Base-by-base conservation (phyloP, 2,329 filamentous ascomycete species). In the Alternaria sp. region DNA sequence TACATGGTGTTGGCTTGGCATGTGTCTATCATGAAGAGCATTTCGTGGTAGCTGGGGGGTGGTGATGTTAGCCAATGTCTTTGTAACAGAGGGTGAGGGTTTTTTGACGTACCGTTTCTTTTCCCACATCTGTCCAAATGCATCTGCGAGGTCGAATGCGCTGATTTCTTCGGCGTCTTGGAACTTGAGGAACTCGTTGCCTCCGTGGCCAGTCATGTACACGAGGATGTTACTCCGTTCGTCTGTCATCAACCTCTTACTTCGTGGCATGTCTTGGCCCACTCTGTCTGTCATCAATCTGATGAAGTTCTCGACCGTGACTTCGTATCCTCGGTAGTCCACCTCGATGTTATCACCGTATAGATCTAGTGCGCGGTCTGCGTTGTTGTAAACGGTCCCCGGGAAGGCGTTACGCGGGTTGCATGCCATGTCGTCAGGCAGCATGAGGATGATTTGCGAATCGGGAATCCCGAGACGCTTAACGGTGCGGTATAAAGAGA, bases 1-100 rank as follows among this genome's bases (percentile, higher is more conserved):
- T 97, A 99, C 93, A 99, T 97, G 31, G 95, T 99, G 78, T 99
- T 99, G 54, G 95, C 95, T 81, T 99, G 95, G 81, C 95, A 99
- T 0, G 95, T 99, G 78, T 99, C 95, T 79, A 99, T 99, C 95
- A 99, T 99, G 83, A 99, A 99, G 57, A 99, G 86, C 68, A 99
- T 88, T 79, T 99, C 95, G 77, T 98, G 92, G 79, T 98, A 99
- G 75, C 89, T 90, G 9, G 6, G 6, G 28, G n/a, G 21, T 4
- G 23, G 24, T 3, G 14, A 23, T 33, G 49, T 61, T 51, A 62
- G 57, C 17, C 21, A 17, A 5, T 31, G 10, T 28, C 13, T 39
- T 13, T 14, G 39, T 31, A 10, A 13, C 1, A n/a, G 29, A 31
- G 21, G 21, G 10, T 17, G 2, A 11, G 29, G 17, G 29, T 10